A percentile compares a stretch with the other conserved stretches of the same genome.
phyloP scores from a whole-genome alignment of 139 green algal species.

The Nannochloris sp. region DNA sequence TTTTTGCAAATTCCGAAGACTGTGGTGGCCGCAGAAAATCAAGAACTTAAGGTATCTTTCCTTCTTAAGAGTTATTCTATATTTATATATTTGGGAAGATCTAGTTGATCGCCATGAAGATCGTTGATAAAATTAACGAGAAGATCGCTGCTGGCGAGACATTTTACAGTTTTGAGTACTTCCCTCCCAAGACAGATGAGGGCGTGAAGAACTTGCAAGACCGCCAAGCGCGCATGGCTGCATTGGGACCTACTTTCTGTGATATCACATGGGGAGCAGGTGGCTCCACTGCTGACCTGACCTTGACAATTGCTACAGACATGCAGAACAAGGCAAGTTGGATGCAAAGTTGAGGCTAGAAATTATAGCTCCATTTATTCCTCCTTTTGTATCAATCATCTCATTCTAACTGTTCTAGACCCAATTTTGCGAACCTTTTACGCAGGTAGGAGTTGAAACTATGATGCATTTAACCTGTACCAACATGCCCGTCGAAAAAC shows the following conservation, averaged over 20 bases:
- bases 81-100: neutral
- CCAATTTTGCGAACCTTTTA: neutral
- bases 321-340: slow-evolving; percentile 88
- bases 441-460: slow-evolving; percentile 89
- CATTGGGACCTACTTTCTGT: slow-evolving; percentile 81
- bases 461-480: slow-evolving; percentile 99
- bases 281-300: slow-evolving; percentile 90
- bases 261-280: slow-evolving; percentile 99
- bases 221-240: slow-evolving; percentile 80
- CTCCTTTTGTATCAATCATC: neutral
- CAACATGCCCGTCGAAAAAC: slow-evolving; percentile 90
- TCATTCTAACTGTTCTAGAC: neutral
- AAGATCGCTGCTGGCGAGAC: slow-evolving; percentile 54
- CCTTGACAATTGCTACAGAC: slow-evolving; percentile 83
- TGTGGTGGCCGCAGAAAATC: too few relatives aligned
- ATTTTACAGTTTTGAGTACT: slow-evolving; percentile 97
- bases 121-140: slow-evolving; percentile 85
- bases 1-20: too few relatives aligned
- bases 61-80: neutral
- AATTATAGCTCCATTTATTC: neutral
- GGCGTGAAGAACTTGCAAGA: slow-evolving; percentile 92
- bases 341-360: neutral
- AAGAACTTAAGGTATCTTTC: neutral
- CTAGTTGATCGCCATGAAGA: slow-evolving; percentile 59
- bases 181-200: slow-evolving; percentile 89